Percentiles rank a stretch among this genome's conserved stretches.
These are phyloP conservation scores for Acanthamoeba castellanii DNA, from an alignment of 208 protist genomes.

Conservation along the genomic window DNA sequence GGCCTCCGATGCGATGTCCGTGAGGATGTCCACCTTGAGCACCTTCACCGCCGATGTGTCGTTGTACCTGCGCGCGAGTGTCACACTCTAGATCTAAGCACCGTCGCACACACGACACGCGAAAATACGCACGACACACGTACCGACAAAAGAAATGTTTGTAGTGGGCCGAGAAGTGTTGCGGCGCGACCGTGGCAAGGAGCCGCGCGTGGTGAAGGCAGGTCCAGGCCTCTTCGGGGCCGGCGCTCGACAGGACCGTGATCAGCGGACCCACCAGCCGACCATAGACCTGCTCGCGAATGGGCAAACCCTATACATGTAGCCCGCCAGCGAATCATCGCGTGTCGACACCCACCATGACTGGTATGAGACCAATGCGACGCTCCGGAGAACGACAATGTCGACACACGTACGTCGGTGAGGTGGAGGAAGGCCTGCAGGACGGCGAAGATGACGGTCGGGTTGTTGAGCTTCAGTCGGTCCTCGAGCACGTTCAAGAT, in stretches of 20 bases:
- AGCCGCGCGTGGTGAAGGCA: constrained; percentile 78
- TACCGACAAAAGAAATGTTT: constrained; percentile 79
- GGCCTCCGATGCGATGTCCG: constrained; percentile 59
- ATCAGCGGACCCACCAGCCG: constrained; percentile 84
- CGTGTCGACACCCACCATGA: not conserved
- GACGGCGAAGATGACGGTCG: constrained; percentile 91
- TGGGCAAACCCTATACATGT: constrained; percentile 89
- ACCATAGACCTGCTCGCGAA: constrained; percentile 91
- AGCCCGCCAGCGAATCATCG: constrained; percentile 70
- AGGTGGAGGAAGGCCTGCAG: constrained; percentile 93
- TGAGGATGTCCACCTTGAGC: constrained; percentile 85
- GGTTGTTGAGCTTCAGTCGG: constrained; percentile 92
- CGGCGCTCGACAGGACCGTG: not conserved
- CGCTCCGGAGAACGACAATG: too few species aligned
- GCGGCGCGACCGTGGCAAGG: constrained; percentile 45
- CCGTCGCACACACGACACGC: not conserved
- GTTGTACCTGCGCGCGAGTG: constrained; percentile 75
- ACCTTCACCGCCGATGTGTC: constrained; percentile 81
- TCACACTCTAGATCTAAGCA: not conserved
- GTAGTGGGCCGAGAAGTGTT: constrained; percentile 71
- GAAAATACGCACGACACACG: not conserved
- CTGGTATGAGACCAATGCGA: too few species aligned
- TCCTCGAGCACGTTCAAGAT: constrained; percentile 94
- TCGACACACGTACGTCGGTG: constrained; percentile 92
- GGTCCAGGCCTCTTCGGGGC: constrained; percentile 65